Conservation (phyloP, 2,329 filamentous ascomycete species). For the Calonectria henricotiae region DNA sequence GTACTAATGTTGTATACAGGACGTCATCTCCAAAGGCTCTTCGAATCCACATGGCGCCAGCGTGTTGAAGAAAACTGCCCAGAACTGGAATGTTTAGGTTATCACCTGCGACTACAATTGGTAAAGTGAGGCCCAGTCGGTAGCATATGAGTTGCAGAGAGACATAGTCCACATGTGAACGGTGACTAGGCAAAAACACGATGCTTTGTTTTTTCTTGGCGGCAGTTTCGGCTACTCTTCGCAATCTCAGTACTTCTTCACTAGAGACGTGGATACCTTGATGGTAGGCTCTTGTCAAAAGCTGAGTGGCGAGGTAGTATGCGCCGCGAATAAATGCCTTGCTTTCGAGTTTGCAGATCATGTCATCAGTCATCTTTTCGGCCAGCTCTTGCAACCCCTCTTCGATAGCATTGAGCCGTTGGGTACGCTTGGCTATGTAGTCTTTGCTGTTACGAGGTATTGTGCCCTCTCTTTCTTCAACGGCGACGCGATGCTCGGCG, state of each 20-base stretch:
- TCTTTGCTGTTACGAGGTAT: constrained; percentile 72
- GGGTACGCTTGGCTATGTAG: constrained; percentile 67
- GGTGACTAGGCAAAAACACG: constrained; percentile 94
- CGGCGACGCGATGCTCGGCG: constrained; percentile 80
- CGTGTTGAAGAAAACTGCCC: constrained; percentile 92
- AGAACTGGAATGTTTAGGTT: constrained; percentile 96
- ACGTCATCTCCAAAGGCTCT: constrained; percentile 93
- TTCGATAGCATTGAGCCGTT: constrained; percentile 77
- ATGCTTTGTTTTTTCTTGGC: constrained; percentile 93
- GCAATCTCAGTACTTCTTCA: constrained; percentile 89
- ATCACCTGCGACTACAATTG: constrained; percentile 94
- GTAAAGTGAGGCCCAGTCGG: constrained; percentile 88
- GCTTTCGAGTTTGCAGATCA: constrained; percentile 99
- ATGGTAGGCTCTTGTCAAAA: constrained; percentile 93
- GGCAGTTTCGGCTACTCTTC: constrained; percentile 87
- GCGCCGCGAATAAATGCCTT: constrained; percentile 92
- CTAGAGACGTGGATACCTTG: constrained; percentile 97
- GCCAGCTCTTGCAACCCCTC: constrained; percentile 84
- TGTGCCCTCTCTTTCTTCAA: constrained; percentile 84
- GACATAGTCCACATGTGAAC: constrained; percentile 97
- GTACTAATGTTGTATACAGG: constrained; percentile 92
- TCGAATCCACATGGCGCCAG: constrained; percentile 98
- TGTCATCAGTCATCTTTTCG: constrained; percentile 89
- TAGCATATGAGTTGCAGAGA: constrained; percentile 97
- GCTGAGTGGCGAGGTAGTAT: constrained; percentile 90